A percentile compares a stretch with the other conserved stretches of the same genome.
Conservation (phyloP, 2,329 filamentous ascomycete species). For the Camillea tinctor region DNA sequence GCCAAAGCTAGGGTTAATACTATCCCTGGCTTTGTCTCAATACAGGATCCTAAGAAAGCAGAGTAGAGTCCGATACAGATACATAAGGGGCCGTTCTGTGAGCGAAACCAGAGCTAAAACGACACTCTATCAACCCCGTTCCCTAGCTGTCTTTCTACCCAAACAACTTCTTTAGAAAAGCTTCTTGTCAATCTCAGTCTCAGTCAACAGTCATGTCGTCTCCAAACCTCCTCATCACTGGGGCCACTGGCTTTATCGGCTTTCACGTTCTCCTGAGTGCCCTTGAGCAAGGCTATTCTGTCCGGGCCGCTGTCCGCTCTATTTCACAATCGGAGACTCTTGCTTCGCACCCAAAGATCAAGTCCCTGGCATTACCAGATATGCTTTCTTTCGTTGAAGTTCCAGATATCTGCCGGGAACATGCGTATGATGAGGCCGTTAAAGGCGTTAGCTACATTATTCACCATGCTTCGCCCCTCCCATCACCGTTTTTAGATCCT, state of each 20-base stretch:
- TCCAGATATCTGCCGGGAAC: slow-evolving; percentile 35
- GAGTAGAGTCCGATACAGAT: too few relatives aligned
- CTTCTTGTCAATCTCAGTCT: too few relatives aligned
- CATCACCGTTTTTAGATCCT: slow-evolving; percentile 28
- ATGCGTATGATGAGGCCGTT: slow-evolving; percentile 41
- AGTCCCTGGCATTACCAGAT: slow-evolving; percentile 8
- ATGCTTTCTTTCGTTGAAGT: slow-evolving; percentile 32
- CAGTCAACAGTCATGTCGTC: slow-evolving; percentile 10
- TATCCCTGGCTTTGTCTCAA: too few relatives aligned
- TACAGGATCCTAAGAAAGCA: too few relatives aligned
- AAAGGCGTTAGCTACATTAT: slow-evolving; percentile 30
- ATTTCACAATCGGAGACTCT: slow-evolving; percentile 2
- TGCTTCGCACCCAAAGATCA: slow-evolving; percentile 10
- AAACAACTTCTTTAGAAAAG: too few relatives aligned
- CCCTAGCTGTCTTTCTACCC: too few relatives aligned
- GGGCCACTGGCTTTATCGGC: slow-evolving; percentile 32
- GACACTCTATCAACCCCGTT: too few relatives aligned
- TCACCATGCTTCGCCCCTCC: slow-evolving; percentile 36
- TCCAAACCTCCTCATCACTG: slow-evolving; percentile 27
- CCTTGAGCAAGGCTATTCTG: slow-evolving; percentile 26
- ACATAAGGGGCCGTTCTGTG: too few relatives aligned
- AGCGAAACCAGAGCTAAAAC: too few relatives aligned
- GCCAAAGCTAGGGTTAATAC: too few relatives aligned
- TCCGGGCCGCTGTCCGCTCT: slow-evolving; percentile 31
- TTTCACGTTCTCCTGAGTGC: slow-evolving; percentile 26